Percentiles rank a stretch among this genome's conserved stretches.
phyloP scores from a whole-genome alignment of 805 yeast species.

The Clavispora phyllophila region DNA sequence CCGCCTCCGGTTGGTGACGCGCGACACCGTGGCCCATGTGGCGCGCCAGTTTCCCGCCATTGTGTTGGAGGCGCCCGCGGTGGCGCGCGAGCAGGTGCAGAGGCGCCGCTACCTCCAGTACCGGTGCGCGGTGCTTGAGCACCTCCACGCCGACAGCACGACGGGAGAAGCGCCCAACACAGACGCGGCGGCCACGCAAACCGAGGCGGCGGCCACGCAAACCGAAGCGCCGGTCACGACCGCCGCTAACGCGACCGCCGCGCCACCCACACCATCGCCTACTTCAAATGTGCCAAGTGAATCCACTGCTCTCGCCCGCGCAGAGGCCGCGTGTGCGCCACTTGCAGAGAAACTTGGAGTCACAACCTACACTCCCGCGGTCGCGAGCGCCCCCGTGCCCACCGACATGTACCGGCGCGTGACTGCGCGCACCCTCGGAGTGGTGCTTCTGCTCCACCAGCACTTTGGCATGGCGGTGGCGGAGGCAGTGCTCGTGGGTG shows the following conservation, averaged over 20 bases:
- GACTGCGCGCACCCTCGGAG: slow-evolving; percentile 1
- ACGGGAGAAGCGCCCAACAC: background rate
- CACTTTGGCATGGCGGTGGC: slow-evolving; percentile 3
- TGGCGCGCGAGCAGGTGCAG: background rate
- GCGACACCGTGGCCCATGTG: background rate
- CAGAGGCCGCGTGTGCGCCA: slow-evolving; percentile 5
- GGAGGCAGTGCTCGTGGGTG: slow-evolving; percentile 3
- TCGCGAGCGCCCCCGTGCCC: slow-evolving; percentile 1
- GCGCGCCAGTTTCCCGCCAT: background rate
- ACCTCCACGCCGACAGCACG: no score
- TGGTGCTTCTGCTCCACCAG: slow-evolving; percentile 2
- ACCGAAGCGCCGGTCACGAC: no score
- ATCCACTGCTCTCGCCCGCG: slow-evolving; percentile 2
- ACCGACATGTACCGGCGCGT: background rate
- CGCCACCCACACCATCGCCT: background rate
- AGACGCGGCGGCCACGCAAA: background rate
- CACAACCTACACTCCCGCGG: background rate
- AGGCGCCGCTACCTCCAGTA: slow-evolving; percentile 1
- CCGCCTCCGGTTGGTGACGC: slow-evolving; percentile 7
- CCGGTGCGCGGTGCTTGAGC: background rate
- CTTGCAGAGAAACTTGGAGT: slow-evolving; percentile 4
- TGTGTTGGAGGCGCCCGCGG: background rate
- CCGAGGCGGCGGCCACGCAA: no score
- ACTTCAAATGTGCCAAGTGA: background rate
- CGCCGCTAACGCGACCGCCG: background rate